phyloP scores from a whole-genome alignment of 768 basidiomycete genomes.

The Sporobolomyces phaffii region DNA sequence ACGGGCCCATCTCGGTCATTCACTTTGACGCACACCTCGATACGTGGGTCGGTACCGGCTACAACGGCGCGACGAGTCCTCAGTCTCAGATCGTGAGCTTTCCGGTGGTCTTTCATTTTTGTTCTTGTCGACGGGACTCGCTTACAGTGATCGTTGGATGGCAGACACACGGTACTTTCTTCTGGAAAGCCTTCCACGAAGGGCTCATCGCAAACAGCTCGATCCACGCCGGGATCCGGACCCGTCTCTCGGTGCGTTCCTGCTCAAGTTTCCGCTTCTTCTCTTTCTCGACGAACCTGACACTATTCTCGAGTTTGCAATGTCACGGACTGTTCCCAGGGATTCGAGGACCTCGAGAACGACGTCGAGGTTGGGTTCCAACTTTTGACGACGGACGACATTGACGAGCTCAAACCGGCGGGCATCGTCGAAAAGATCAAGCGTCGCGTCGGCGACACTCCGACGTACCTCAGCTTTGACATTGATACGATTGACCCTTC shows the following conservation, averaged over 20 bases:
- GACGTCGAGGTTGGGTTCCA: constrained; percentile 30
- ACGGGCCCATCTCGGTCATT: constrained; percentile 38
- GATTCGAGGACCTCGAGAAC: constrained; percentile 43
- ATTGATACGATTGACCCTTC: constrained; percentile 80
- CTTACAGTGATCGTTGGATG: background rate
- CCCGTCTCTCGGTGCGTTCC: constrained; percentile 57
- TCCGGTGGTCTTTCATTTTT: background rate
- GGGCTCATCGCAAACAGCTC: constrained; percentile 64
- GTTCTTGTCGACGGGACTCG: background rate
- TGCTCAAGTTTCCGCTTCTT: background rate
- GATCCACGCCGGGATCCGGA: constrained; percentile 79
- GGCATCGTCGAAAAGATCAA: constrained; percentile 68
- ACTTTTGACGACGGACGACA: constrained; percentile 26
- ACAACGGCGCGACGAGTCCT: constrained; percentile 12
- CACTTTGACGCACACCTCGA: constrained; percentile 35
- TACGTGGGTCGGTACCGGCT: constrained; percentile 10
- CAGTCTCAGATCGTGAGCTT: constrained; percentile 16
- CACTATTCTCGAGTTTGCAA: too few relatives aligned
- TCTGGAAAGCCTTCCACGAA: constrained; percentile 69
- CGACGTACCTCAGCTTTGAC: constrained; percentile 65
- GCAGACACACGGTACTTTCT: constrained; percentile 56
- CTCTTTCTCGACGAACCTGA: background rate
- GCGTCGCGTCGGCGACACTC: constrained; percentile 62
- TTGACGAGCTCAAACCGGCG: constrained; percentile 47
- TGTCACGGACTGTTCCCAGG: too few relatives aligned